A percentile compares a stretch with the other conserved stretches of the same genome.
These are phyloP conservation scores for Sporothrix protearum DNA, from an alignment of 2,329 filamentous ascomycete genomes.

Conservation along the genomic window DNA sequence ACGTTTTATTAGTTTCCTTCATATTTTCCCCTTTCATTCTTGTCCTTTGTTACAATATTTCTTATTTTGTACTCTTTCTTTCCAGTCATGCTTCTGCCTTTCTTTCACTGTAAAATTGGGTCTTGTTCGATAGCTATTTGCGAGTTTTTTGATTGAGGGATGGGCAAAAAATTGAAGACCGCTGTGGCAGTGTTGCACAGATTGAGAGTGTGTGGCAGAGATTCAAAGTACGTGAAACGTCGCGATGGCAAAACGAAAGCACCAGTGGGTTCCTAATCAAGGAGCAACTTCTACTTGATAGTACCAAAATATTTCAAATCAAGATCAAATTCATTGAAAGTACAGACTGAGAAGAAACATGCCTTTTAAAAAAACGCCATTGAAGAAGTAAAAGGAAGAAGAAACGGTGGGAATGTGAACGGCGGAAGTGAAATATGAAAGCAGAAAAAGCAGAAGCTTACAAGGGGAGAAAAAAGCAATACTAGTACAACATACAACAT, in stretches of 20 bases:
- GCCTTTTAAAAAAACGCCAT: neutral
- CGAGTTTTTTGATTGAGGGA: neutral
- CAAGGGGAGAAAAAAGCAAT: neutral
- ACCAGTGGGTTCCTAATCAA: neutral
- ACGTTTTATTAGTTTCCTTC: neutral
- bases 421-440: neutral
- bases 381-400: neutral
- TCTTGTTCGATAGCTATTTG: constrained; percentile 2
- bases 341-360: neutral
- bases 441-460: neutral
- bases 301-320: neutral
- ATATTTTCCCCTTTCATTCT: neutral
- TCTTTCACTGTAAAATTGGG: neutral
- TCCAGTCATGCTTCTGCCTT: neutral
- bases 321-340: neutral
- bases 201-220: no score
- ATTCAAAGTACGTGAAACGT: neutral
- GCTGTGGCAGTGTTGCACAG: neutral
- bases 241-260: neutral
- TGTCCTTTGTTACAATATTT: neutral
- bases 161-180: neutral
- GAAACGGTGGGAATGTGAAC: neutral
- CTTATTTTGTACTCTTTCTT: neutral
- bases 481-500: neutral
- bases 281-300: neutral